phyloP scores from a whole-genome alignment of 2,329 filamentous ascomycete genomes.

The Aspergillus ochraceus region DNA sequence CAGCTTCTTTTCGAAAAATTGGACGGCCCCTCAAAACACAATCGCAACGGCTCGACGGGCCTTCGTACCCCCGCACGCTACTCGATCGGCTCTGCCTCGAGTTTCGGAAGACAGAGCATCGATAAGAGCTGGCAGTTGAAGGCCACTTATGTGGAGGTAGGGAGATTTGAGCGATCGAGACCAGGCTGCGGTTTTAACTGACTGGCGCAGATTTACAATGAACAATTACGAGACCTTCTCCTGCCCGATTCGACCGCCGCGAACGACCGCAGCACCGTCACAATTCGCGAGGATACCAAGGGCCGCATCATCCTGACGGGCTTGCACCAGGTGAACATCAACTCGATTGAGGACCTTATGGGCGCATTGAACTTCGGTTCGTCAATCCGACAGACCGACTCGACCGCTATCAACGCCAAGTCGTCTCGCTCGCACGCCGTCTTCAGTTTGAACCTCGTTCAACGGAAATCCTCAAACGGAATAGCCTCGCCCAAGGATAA shows the following conservation, averaged over 20 bases:
- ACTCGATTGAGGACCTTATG: slow-evolving; percentile 87
- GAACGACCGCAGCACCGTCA: slow-evolving; percentile 74
- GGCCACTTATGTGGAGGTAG: slow-evolving; percentile 80
- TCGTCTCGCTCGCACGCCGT: slow-evolving; percentile 97
- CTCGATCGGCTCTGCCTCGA: slow-evolving; percentile 59
- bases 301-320: slow-evolving; percentile 93
- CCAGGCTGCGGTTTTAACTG: slow-evolving; percentile 1
- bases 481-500: slow-evolving; percentile 67
- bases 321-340: slow-evolving; percentile 81
- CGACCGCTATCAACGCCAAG: slow-evolving; percentile 95
- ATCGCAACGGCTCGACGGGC: slow-evolving; percentile 71
- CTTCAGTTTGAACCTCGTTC: slow-evolving; percentile 87
- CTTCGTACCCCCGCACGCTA: slow-evolving; percentile 79
- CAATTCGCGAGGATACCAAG: slow-evolving; percentile 90
- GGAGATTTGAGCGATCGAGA: neutral
- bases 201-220: slow-evolving; percentile 80
- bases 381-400: slow-evolving; percentile 90
- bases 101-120: slow-evolving; percentile 41
- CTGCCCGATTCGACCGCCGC: slow-evolving; percentile 70
- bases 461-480: slow-evolving; percentile 63
- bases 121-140: slow-evolving; percentile 89
- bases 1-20: slow-evolving; percentile 85
- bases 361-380: slow-evolving; percentile 90
- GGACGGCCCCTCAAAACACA: slow-evolving; percentile 54
- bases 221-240: slow-evolving; percentile 87